Conservation (phyloP, 2,329 filamentous ascomycete genomes). For the Blastomyces percursus region DNA sequence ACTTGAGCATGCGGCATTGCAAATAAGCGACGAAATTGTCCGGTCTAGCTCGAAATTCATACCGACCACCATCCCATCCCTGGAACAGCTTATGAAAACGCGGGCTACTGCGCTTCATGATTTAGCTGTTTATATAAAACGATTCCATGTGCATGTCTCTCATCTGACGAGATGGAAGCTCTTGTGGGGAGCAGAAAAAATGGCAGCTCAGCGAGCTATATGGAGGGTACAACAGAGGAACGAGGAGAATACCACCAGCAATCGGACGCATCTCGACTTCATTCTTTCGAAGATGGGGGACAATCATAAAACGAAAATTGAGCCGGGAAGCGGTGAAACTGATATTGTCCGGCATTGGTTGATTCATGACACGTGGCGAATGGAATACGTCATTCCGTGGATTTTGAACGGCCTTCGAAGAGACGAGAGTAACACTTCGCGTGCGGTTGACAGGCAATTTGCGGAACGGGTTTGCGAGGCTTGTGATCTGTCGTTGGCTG, state of each 20-base stretch:
- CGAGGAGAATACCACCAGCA: slow-evolving; percentile 46
- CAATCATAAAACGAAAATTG: slow-evolving; percentile 58
- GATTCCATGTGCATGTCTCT: slow-evolving; percentile 52
- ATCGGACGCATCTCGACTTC: slow-evolving; percentile 60
- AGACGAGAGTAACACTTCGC: slow-evolving; percentile 50
- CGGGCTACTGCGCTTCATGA: slow-evolving; percentile 64
- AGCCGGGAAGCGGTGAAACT: slow-evolving; percentile 55
- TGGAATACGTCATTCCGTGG: slow-evolving; percentile 70
- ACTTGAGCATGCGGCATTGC: slow-evolving; percentile 62
- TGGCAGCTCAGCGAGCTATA: slow-evolving; percentile 65
- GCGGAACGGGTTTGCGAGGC: slow-evolving; percentile 52
- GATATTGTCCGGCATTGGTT: slow-evolving; percentile 83
- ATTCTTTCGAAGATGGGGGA: slow-evolving; percentile 67
- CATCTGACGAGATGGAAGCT: slow-evolving; percentile 64
- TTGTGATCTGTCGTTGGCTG: slow-evolving; percentile 58
- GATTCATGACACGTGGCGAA: slow-evolving; percentile 58
- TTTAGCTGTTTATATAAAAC: slow-evolving; percentile 59
- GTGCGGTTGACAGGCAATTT: slow-evolving; percentile 38
- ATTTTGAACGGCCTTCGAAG: slow-evolving; percentile 65
- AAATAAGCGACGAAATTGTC: slow-evolving; percentile 71
- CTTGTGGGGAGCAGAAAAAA: slow-evolving; percentile 81
- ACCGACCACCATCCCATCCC: slow-evolving; percentile 58
- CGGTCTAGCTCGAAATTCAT: slow-evolving; percentile 66
- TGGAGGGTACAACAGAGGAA: slow-evolving; percentile 71
- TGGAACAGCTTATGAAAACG: slow-evolving; percentile 69